Conservation (phyloP, 179 eudicot species). For the Beta corolliflora region DNA sequence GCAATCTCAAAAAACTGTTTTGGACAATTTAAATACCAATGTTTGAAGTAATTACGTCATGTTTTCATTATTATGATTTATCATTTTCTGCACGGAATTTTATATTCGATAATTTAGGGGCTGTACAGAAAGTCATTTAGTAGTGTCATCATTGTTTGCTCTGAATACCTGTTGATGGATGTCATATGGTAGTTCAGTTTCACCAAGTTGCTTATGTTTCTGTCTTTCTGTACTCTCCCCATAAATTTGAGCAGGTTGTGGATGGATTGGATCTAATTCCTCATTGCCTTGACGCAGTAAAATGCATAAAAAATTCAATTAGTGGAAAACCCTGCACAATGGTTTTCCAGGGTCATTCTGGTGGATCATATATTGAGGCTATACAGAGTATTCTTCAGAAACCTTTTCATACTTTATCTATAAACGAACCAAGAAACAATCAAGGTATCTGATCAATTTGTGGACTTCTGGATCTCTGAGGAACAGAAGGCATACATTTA, state of each 20-base stretch:
- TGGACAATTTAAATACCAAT: background rate
- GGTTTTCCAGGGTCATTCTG: slow-evolving; percentile 51
- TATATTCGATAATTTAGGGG: background rate
- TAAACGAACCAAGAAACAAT: slow-evolving; percentile 7
- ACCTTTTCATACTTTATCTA: slow-evolving; percentile 41
- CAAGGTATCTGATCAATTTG: background rate
- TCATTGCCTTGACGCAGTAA: slow-evolving; percentile 38
- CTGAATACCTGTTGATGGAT: background rate
- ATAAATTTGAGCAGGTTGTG: slow-evolving; percentile 55
- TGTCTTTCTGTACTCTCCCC: slow-evolving; percentile 7
- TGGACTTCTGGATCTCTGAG: background rate
- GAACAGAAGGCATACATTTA: background rate
- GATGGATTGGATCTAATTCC: slow-evolving; percentile 57
- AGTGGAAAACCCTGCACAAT: slow-evolving; percentile 47
- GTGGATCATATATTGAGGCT: slow-evolving; percentile 24
- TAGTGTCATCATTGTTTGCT: background rate
- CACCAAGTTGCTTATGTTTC: background rate
- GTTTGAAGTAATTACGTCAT: background rate
- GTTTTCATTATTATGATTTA: background rate
- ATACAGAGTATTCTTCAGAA: slow-evolving; percentile 41
- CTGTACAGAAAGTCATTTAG: background rate
- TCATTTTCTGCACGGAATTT: background rate
- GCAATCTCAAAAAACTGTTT: background rate
- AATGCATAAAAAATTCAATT: slow-evolving; percentile 50
- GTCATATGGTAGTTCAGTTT: background rate